These are phyloP conservation scores for Microbotryum scabiosae DNA, from an alignment of 1,284 basidiomycete species.

Conservation along the genomic window DNA sequence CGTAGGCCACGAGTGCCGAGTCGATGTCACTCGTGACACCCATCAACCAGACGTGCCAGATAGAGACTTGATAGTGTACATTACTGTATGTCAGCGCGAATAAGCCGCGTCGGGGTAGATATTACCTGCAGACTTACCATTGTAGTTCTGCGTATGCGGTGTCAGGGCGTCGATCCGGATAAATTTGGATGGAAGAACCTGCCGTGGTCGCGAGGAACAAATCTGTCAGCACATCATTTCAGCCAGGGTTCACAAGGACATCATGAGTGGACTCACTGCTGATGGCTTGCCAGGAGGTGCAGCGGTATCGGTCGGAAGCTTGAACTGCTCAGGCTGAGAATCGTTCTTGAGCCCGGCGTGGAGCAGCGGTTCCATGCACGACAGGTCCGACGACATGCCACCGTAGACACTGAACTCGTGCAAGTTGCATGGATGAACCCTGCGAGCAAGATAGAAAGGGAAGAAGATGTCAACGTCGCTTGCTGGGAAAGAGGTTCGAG, in stretches of 20 bases:
- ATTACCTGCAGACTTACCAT: conserved; percentile 8
- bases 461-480: neutral
- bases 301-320: conserved; percentile 13
- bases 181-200: conserved; percentile 32
- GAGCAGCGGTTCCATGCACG: conserved; percentile 33
- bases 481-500: neutral
- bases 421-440: conserved; percentile 39
- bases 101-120: no score
- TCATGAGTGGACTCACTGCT: neutral
- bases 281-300: neutral
- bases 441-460: neutral
- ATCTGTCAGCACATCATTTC: neutral
- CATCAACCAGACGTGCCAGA: conserved; percentile 30
- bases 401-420: conserved; percentile 39
- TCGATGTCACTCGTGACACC: neutral
- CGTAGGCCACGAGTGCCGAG: neutral
- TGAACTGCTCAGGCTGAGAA: conserved; percentile 33
- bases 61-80: no score
- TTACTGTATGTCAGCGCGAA: no score
- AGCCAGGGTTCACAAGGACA: no score
- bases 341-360: conserved; percentile 39
- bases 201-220: neutral
- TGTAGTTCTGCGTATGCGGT: conserved; percentile 38
- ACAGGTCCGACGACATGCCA: conserved; percentile 29
- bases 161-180: conserved; percentile 39